A percentile compares a stretch with the other conserved stretches of the same genome.
phyloP scores from a whole-genome alignment of 495 filamentous ascomycete species.

The Oidiodendron maius region DNA sequence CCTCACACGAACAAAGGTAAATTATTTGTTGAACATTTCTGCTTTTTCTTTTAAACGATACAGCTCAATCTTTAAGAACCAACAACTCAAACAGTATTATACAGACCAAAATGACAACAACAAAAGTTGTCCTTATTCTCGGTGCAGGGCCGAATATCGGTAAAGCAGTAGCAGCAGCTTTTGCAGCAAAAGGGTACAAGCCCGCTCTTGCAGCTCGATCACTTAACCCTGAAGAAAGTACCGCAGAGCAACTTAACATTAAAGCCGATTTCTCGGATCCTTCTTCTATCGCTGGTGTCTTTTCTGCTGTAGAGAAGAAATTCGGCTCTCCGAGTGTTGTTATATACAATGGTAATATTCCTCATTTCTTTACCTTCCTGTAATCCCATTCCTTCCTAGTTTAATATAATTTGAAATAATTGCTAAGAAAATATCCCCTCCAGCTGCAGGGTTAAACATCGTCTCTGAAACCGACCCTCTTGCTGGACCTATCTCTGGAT shows the following conservation, averaged over 20 bases:
- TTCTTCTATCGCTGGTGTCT: slow-evolving; percentile 24
- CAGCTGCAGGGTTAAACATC: too few relatives aligned
- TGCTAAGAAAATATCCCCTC: too few relatives aligned
- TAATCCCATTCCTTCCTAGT: too few relatives aligned
- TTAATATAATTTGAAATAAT: too few relatives aligned
- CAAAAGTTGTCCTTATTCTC: too few relatives aligned
- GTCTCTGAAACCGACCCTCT: slow-evolving; percentile 6
- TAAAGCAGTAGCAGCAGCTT: slow-evolving; percentile 25
- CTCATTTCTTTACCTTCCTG: background rate
- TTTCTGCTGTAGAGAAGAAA: slow-evolving; percentile 28
- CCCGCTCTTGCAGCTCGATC: slow-evolving; percentile 31
- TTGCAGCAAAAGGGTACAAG: slow-evolving; percentile 38
- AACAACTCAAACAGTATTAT: too few relatives aligned
- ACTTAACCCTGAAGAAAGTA: slow-evolving; percentile 27
- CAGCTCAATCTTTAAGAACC: too few relatives aligned
- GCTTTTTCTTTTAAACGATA: too few relatives aligned
- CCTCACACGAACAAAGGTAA: too few relatives aligned
- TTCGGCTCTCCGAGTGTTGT: slow-evolving; percentile 37
- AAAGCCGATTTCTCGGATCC: slow-evolving; percentile 34
- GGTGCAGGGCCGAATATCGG: too few relatives aligned
- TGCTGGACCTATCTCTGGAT: slow-evolving; percentile 16
- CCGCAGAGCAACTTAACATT: slow-evolving; percentile 28
- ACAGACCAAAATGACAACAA: too few relatives aligned
- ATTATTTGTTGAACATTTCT: too few relatives aligned
- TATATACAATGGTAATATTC: slow-evolving; percentile 40